Evolutionary conservation across 2,329 filamentous ascomycete species (phyloP), one percentile per base, ranked within the genome.

Genomic region (Atkinsonella texensis): DNA sequence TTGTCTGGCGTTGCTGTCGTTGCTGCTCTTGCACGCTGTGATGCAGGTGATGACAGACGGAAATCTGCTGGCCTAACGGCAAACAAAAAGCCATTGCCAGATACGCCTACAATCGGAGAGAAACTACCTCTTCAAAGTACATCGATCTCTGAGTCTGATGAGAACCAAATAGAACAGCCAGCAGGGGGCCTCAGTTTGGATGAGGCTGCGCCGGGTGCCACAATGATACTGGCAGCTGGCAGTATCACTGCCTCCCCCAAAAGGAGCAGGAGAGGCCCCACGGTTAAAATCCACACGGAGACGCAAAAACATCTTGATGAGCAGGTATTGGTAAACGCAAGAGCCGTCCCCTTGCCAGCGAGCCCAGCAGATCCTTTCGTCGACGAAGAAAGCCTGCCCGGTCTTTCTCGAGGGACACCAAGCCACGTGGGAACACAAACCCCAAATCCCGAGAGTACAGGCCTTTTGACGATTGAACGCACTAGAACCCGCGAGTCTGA

Each of bases 391-490:
- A 52, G 54, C 39, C n/a, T 43, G 42, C 56, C 60, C 7, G 68
- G 71, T 40, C 57, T 67, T n/a, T 62, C 67, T 1, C 59, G 59
- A 28, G 69, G 64, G 54, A 54, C 61, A 2, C 53, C 64, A 1
- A 57, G 55, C 2, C 58, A 63, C 18, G 52, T 57, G 4, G 58
- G 17, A 33, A 58, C 62, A 41, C 57, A 62, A 20, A 50, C 55
- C 23, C 60, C 59, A 18, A 62, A 58, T 11, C 58, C 59, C 3
- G 62, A 66, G 9, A 66, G 63, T 23, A 70, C 69, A 41, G 68
- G 70, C 8, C 64, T 66, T 50, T 62, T 69, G 4, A 68, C 71
- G 1, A 63, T 70, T 23, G 71, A 75, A 48, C 68, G 66, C 10
- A 58, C 57, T 13, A 62, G 57, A 52, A 62, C 62, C 1, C 59